Percentiles rank a stretch among this genome's conserved stretches.
phyloP scores from a whole-genome alignment of 2,329 filamentous ascomycete species.

The Colletotrichum gigasporum region DNA sequence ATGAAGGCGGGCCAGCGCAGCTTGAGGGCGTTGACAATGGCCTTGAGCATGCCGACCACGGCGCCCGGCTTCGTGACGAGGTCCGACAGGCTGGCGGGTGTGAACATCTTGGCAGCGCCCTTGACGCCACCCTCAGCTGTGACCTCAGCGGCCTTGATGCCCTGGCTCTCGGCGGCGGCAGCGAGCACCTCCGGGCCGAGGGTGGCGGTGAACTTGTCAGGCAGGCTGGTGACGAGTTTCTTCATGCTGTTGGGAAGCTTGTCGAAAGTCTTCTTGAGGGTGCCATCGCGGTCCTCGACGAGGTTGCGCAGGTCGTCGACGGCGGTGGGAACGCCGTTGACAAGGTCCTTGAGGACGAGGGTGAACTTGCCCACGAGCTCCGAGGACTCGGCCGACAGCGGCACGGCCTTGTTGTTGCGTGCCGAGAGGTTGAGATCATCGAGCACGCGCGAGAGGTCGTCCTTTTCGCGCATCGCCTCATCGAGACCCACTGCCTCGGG shows the following conservation, averaged over 20 bases:
- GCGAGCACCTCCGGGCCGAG: constrained; percentile 86
- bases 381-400: constrained; percentile 84
- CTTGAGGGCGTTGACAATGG: constrained; percentile 90
- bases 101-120: constrained; percentile 71
- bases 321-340: constrained; percentile 92
- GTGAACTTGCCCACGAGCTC: constrained; percentile 87
- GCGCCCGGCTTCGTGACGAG: constrained; percentile 89
- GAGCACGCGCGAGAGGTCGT: constrained; percentile 83
- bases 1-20: constrained; percentile 89
- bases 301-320: constrained; percentile 83
- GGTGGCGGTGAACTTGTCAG: constrained; percentile 79
- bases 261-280: constrained; percentile 68
- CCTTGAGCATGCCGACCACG: constrained; percentile 82
- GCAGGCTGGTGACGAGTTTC: constrained; percentile 86
- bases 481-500: constrained; percentile 48
- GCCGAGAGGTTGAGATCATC: constrained; percentile 86
- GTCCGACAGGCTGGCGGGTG: constrained; percentile 78
- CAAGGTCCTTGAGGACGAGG: constrained; percentile 88
- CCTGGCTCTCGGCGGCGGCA: constrained; percentile 79
- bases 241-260: constrained; percentile 82
- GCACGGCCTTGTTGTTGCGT: constrained; percentile 86
- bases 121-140: constrained; percentile 55
- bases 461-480: constrained; percentile 61
- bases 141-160: constrained; percentile 63
- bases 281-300: constrained; percentile 68